Evolutionary conservation across 139 green algal species (phyloP).

Genomic region (Helicosporidium sp.): DNA sequence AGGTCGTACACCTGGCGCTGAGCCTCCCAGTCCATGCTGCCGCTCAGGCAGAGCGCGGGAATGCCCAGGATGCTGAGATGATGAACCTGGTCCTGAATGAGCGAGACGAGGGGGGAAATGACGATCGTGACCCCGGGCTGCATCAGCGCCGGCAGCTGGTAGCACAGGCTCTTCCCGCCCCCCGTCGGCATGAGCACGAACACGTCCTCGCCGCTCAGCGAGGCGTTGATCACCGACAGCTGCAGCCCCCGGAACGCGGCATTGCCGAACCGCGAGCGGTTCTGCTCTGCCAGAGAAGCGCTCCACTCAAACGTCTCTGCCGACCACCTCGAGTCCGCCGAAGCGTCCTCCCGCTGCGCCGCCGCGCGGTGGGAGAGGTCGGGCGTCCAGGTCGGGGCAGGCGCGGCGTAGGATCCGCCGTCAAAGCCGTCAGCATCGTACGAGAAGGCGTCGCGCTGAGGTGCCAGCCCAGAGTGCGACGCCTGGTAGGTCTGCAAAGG

Average conservation of each 20-base stretch:
- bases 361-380: conserved; percentile 1
- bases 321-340: conserved; percentile 1
- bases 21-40: conserved; percentile 23
- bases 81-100: conserved; percentile 70
- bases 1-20: conserved; percentile 14
- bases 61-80: conserved; percentile 40
- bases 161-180: conserved; percentile 54
- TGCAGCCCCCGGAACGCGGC: conserved; percentile 47
- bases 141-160: conserved; percentile 58
- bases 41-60: conserved; percentile 8
- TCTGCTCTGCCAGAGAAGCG: conserved; percentile 11
- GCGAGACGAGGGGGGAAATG: conserved; percentile 54
- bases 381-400: not conserved
- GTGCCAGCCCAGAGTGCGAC: not conserved
- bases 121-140: conserved; percentile 39
- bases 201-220: conserved; percentile 39
- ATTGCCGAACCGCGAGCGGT: conserved; percentile 43
- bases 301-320: conserved; percentile 21
- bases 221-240: conserved; percentile 54
- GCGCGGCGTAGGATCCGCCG: not conserved
- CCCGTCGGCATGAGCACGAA: conserved; percentile 79
- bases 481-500: not conserved
- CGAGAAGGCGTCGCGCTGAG: not conserved
- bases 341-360: conserved; percentile 6
- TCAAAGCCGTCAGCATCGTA: not conserved